A percentile compares a stretch with the other conserved stretches of the same genome.
phyloP scores from a whole-genome alignment of 176 grass and related monocot genomes.

The Oryza australiensis region DNA sequence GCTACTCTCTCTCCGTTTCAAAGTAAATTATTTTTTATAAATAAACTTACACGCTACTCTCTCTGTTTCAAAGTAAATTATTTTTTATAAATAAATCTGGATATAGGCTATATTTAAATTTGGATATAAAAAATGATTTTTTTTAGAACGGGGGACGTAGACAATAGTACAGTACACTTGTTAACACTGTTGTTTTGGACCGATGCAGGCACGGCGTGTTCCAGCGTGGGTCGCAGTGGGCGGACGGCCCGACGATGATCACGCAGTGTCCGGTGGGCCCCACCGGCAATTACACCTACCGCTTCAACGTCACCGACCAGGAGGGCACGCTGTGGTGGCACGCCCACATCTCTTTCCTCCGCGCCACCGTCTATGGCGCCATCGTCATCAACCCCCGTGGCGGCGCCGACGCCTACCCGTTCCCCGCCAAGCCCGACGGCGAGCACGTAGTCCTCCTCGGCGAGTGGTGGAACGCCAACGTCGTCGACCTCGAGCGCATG shows the following conservation, averaged over 20 bases:
- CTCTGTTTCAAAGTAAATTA: too few species aligned
- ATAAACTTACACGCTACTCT: too few species aligned
- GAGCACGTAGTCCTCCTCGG: constrained; percentile 56
- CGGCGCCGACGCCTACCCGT: constrained; percentile 47
- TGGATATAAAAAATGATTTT: too few species aligned
- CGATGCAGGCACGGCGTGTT: constrained; percentile 55
- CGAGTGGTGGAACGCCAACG: constrained; percentile 70
- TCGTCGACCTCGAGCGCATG: constrained; percentile 18
- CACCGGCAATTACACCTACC: constrained; percentile 49
- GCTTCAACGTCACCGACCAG: constrained; percentile 52
- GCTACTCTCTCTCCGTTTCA: too few species aligned
- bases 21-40: too few species aligned
- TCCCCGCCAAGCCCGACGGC: constrained; percentile 34
- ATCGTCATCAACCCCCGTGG: constrained; percentile 47
- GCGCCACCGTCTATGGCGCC: constrained; percentile 62
- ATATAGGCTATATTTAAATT: too few species aligned
- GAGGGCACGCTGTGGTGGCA: constrained; percentile 88
- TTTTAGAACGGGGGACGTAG: too few species aligned
- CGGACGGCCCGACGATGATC: constrained; percentile 68
- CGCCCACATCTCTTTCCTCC: constrained; percentile 56
- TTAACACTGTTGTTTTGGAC: not conserved
- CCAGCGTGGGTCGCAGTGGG: constrained; percentile 52
- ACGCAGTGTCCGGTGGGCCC: constrained; percentile 62
- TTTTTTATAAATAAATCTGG: too few species aligned
- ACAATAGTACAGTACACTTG: too few species aligned